Conservation (phyloP, 179 eudicot species). For the Silene coronaria region DNA sequence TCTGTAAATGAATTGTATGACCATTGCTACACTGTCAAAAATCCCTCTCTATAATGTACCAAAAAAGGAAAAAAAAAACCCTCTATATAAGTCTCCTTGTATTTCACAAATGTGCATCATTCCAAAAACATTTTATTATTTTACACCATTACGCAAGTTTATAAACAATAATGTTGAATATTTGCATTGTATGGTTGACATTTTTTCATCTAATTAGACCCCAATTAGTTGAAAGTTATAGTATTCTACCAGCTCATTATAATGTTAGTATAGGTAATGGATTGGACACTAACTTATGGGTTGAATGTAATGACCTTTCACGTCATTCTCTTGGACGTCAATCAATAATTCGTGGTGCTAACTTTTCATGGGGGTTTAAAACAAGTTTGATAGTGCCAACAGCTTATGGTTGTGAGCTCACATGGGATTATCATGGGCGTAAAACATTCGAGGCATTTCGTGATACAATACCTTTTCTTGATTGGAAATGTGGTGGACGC, state of each 20-base stretch:
- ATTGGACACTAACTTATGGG: slow-evolving; percentile 4
- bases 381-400: neutral
- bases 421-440: slow-evolving; percentile 4
- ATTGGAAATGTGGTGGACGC: slow-evolving; percentile 12
- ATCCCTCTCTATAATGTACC: too few relatives aligned
- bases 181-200: too few relatives aligned
- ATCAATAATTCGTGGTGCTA: neutral
- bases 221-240: neutral
- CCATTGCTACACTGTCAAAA: too few relatives aligned
- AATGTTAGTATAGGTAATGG: neutral
- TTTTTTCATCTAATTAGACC: neutral
- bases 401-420: neutral
- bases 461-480: slow-evolving; percentile 8
- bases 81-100: neutral
- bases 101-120: neutral
- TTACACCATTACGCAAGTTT: neutral
- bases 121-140: neutral
- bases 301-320: slow-evolving; percentile 1
- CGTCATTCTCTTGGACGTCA: neutral
- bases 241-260: neutral
- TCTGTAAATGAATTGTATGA: too few relatives aligned
- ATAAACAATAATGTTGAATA: neutral
- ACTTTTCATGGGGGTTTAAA: neutral
- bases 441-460: slow-evolving; percentile 7
- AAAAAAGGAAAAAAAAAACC: too few relatives aligned